Base-by-base conservation (phyloP, 2,329 filamentous ascomycete species). In the Claviceps citrina region DNA sequence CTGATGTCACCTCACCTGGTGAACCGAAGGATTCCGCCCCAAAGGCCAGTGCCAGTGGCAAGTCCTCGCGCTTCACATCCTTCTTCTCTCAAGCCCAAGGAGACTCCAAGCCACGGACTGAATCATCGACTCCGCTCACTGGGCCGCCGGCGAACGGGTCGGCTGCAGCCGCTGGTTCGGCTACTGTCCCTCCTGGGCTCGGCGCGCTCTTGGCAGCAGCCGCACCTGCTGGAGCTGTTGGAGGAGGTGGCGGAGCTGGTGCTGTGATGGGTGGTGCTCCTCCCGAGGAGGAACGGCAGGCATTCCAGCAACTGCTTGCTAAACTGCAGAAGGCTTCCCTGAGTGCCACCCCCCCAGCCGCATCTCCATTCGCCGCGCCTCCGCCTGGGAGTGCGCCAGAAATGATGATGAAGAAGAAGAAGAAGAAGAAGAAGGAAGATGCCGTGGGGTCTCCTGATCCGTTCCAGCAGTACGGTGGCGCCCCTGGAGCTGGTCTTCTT, bases 41-140 rank as follows among this genome's bases (percentile, higher is more conserved):
- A 33, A 73, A 70, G 52, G 59, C 68, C 10, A 83, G 82, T 55
- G 56, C 70, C 1, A 62, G 61, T 3, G 60, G 54, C 20, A 87
- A 89, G 53, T 74, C 82, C 5, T 95, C 87, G 10, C 73, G 85
- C 40, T 95, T 95, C 55, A 86, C 85, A 38, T 84, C 81, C 3
- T 82, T 95, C 50, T 84, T 87, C 55, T 50, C 54, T 9, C 58
- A 59, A 16, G 46, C 57, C 3, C 57, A 64, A n/a, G 68, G 80
- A 46, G 73, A 76, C 42, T 58, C 57, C 15, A 62, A 65, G 41
- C 59, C 62, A 19, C 66, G 66, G 44, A 64, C 65, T 1, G 73
- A 77, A 42, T 62, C 66, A 3, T 57, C 66, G 7, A 63, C 63
- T 10, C 62, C 67, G 12, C 60, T 61, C 42, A 51, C 59, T 31